Conservation (phyloP, 805 yeast species). For the Candida silvatica region DNA sequence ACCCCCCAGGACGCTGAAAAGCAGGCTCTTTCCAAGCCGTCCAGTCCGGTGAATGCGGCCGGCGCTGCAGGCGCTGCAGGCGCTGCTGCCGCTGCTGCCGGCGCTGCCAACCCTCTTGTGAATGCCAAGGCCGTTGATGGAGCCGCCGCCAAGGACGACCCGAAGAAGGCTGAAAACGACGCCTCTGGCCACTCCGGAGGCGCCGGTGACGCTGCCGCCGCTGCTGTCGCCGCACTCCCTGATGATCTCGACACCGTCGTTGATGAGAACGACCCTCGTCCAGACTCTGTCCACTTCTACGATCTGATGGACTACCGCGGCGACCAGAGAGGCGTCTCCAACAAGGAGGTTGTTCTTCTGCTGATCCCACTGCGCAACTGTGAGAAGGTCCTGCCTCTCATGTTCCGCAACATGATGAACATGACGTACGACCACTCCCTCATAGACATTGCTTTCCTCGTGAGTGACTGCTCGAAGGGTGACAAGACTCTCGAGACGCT, state of each 20-base stretch:
- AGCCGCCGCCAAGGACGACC: too few relatives aligned
- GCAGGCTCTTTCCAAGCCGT: neutral
- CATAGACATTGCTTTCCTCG: constrained; percentile 74
- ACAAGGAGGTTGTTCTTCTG: constrained; percentile 58
- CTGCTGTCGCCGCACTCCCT: too few relatives aligned
- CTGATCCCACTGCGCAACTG: constrained; percentile 78
- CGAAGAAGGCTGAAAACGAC: too few relatives aligned
- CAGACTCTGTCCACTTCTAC: constrained; percentile 32
- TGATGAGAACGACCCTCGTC: constrained; percentile 20
- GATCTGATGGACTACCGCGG: constrained; percentile 57
- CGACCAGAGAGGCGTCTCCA: constrained; percentile 34
- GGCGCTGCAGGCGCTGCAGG: too few relatives aligned
- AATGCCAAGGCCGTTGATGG: too few relatives aligned
- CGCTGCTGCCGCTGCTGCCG: too few relatives aligned
- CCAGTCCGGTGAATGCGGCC: neutral
- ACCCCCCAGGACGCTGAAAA: too few relatives aligned
- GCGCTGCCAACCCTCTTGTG: too few relatives aligned
- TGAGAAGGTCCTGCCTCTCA: constrained; percentile 65
- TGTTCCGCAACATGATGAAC: constrained; percentile 81
- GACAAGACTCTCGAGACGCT: constrained; percentile 62
- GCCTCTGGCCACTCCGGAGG: too few relatives aligned
- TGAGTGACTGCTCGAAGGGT: constrained; percentile 64
- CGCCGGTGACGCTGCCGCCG: too few relatives aligned
- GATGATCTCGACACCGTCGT: too few relatives aligned
- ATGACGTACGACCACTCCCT: constrained; percentile 75